Evolutionary conservation across 169 alveolate species (phyloP).

Genomic region (Plasmodium cynomolgi): DNA sequence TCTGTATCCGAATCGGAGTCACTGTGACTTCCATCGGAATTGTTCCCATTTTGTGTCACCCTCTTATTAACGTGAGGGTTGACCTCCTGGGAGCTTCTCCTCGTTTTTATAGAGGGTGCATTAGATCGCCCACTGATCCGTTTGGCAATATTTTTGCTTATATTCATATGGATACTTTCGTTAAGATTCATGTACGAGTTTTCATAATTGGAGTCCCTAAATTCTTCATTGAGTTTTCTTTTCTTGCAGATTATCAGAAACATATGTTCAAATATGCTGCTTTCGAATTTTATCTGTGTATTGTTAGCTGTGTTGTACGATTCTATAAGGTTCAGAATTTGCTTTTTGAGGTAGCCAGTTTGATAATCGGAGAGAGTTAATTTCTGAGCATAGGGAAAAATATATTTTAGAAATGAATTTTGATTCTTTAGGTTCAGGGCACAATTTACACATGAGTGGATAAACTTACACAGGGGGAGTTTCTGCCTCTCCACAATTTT

Average conservation of each 20-base stretch:
- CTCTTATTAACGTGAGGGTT: neutral
- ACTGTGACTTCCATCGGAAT: neutral
- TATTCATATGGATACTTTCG: constrained; percentile 68
- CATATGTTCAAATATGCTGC: constrained; percentile 72
- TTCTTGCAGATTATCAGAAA: constrained; percentile 43
- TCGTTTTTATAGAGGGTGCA: constrained; percentile 38
- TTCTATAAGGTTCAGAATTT: constrained; percentile 27
- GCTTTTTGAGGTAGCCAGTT: constrained; percentile 48
- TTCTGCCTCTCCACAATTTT: constrained; percentile 74
- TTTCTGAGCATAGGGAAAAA: constrained; percentile 74
- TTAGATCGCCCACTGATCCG: neutral
- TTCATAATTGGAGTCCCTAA: constrained; percentile 63
- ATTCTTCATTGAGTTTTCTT: constrained; percentile 64
- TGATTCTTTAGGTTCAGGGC: constrained; percentile 67
- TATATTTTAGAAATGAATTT: constrained; percentile 68
- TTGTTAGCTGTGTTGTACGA: constrained; percentile 44
- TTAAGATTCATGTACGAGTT: constrained; percentile 54
- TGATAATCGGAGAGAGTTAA: constrained; percentile 67
- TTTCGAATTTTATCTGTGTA: constrained; percentile 31
- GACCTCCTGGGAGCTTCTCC: constrained; percentile 6
- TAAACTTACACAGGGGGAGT: constrained; percentile 71
- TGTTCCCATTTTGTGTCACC: neutral
- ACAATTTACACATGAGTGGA: constrained; percentile 74
- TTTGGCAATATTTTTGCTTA: constrained; percentile 54
- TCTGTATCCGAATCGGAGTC: neutral